phyloP scores from a whole-genome alignment of 805 yeast genomes.

The Starmerella davenportii region DNA sequence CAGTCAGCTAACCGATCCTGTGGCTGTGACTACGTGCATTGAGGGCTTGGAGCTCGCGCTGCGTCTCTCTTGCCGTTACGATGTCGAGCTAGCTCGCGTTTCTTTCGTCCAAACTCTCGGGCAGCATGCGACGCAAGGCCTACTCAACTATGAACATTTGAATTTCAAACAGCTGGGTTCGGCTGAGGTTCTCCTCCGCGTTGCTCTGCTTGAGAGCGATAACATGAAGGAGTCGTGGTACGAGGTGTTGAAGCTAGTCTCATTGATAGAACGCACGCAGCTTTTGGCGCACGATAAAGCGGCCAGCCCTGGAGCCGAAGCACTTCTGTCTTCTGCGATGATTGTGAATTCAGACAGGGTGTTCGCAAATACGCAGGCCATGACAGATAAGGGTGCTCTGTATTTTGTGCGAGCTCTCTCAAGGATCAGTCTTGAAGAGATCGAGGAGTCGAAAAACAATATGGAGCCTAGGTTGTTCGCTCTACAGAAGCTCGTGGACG shows the following conservation, averaged over 20 bases:
- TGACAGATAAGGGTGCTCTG: conserved; percentile 70
- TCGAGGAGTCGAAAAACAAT: conserved; percentile 68
- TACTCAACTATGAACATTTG: conserved; percentile 64
- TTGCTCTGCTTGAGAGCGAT: conserved; percentile 69
- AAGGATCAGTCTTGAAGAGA: conserved; percentile 76
- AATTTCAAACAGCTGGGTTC: conserved; percentile 68
- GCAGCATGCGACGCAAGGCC: conserved; percentile 63
- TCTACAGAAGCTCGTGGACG: conserved; percentile 87
- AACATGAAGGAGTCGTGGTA: conserved; percentile 62
- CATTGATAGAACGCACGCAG: conserved; percentile 83
- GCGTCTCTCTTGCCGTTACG: conserved; percentile 68
- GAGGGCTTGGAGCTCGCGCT: conserved; percentile 77
- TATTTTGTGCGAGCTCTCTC: conserved; percentile 76
- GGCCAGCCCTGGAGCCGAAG: conserved; percentile 51
- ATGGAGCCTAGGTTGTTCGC: conserved; percentile 80
- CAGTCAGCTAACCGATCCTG: conserved; percentile 58
- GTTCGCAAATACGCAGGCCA: conserved; percentile 60
- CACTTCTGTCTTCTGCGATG: conserved; percentile 21
- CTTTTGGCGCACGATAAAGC: conserved; percentile 74
- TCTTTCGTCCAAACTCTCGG: conserved; percentile 81
- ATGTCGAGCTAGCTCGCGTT: conserved; percentile 63
- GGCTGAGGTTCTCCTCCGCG: conserved; percentile 48
- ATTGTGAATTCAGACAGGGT: conserved; percentile 57
- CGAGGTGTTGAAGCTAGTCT: conserved; percentile 59
- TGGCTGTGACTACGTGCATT: conserved; percentile 32